Base-by-base conservation (phyloP, 805 yeast species). In the Helenozyma baotianmanensis region DNA sequence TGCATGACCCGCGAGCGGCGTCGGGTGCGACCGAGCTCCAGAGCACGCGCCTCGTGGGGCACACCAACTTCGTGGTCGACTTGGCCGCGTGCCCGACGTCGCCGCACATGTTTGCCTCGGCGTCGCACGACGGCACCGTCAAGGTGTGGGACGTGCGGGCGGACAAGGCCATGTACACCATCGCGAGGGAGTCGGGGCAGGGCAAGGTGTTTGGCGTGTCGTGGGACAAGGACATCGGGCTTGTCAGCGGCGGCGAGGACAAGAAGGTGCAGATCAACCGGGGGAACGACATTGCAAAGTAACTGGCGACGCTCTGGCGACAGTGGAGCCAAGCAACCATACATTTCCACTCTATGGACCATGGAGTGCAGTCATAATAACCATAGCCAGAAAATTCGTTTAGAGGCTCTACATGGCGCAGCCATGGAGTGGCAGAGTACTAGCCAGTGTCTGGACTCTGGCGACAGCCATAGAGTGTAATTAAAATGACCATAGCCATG, bases 101-200 rank as follows among this genome's bases (percentile, higher is more conserved):
- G 53, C 85, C 80, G 30, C 80, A 84, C 60, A 78, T 86, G 80
- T 72, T 92, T 48, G 77, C 85, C 14, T 85, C 96, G 4, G 95
- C 82, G 9, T 86, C 96, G n/a, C 96, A 89, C 56, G 98, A 92
- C 59, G 96, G 97, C 16, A 85, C 95, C 1, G 90, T 82, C 27
- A 80, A 88, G 51, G 82, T 92, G 14, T 92, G 98, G 98, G 98
- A 90, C 58, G 74, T 90, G 8, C 78, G 98, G 53, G 82, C 96
- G 4, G 82, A 80, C 43, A 75, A 79, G 49, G 72, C 92, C 9
- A 66, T 92, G 64, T 87, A 83, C 58, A 84, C 94, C 6, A 77
- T 92, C 30, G 74, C 82, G 11, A 77, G 97, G 58, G 82, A 86
- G 51, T 68, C 74, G 12, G 60, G 64, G 2, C 67, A 64, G 42